These are phyloP conservation scores for Phragmites australis DNA, from an alignment of 176 grass and related monocot genomes.

Conservation along the genomic window DNA sequence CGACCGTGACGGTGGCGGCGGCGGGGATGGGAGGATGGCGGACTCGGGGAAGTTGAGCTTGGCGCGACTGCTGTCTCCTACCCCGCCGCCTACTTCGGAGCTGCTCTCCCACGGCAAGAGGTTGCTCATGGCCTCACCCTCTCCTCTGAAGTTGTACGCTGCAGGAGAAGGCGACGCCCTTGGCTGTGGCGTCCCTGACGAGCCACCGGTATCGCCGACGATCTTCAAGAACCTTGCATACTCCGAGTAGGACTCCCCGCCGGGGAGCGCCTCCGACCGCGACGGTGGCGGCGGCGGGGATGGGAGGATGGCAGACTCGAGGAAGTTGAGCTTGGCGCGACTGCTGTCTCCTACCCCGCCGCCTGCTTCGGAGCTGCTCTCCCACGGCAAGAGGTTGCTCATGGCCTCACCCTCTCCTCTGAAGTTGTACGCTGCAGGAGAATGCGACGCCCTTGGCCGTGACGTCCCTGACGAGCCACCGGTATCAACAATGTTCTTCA, in stretches of 20 bases:
- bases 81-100: background rate
- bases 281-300: background rate
- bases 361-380: background rate
- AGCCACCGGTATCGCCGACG: background rate
- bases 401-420: background rate
- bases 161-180: background rate
- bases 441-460: background rate
- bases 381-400: background rate
- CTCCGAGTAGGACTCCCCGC: constrained; percentile 14
- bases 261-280: background rate
- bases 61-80: too few relatives aligned
- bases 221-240: constrained; percentile 29
- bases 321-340: too few relatives aligned
- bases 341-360: background rate
- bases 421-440: constrained; percentile 20
- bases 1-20: constrained; percentile 3
- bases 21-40: background rate
- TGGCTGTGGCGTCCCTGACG: background rate
- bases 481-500: background rate
- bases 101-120: constrained; percentile 4
- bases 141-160: constrained; percentile 15
- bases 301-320: background rate
- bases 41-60: background rate
- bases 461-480: background rate
- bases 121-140: background rate